Percentiles rank a stretch among this genome's conserved stretches.
These are phyloP conservation scores for Colletotrichum eremochloae DNA, from an alignment of 2,329 filamentous ascomycete genomes.

Conservation along the genomic window DNA sequence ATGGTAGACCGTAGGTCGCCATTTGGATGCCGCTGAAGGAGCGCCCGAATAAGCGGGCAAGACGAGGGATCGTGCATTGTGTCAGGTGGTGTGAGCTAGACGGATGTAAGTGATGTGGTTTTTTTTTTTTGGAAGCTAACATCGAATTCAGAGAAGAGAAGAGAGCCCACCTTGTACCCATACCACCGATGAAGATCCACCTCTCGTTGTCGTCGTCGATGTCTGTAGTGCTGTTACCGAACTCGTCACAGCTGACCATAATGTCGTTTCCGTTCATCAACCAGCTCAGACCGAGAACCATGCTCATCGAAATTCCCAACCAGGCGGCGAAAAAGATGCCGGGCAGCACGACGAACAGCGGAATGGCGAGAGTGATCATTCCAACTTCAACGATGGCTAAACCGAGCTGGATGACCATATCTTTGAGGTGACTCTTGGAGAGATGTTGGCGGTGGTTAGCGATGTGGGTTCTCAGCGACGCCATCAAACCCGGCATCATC, in stretches of 20 bases:
- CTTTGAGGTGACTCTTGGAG: slow-evolving; percentile 44
- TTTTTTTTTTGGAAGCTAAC: neutral
- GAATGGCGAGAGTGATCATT: slow-evolving; percentile 46
- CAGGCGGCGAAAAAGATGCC: slow-evolving; percentile 49
- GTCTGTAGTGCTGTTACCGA: slow-evolving; percentile 48
- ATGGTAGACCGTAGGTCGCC: slow-evolving; percentile 64
- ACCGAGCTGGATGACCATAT: slow-evolving; percentile 45
- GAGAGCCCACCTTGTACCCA: slow-evolving; percentile 50
- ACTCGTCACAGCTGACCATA: slow-evolving; percentile 41
- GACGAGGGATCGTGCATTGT: slow-evolving; percentile 49
- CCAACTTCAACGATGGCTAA: slow-evolving; percentile 47
- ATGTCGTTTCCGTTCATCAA: slow-evolving; percentile 48
- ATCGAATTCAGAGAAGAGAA: neutral
- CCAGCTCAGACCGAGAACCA: slow-evolving; percentile 47
- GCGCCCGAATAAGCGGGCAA: slow-evolving; percentile 54
- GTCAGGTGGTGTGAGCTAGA: slow-evolving; percentile 49
- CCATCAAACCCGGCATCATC: slow-evolving; percentile 44
- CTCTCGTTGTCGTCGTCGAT: slow-evolving; percentile 49
- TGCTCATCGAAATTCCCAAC: slow-evolving; percentile 43
- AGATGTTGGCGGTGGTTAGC: slow-evolving; percentile 42
- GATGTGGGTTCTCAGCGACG: slow-evolving; percentile 41
- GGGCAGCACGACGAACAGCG: slow-evolving; percentile 50
- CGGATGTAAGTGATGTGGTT: neutral
- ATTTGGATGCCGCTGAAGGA: slow-evolving; percentile 65
- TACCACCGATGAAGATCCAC: slow-evolving; percentile 53